Base-by-base conservation (phyloP, 352 stramenopile genomes). In the Phytophthora podocarpi region DNA sequence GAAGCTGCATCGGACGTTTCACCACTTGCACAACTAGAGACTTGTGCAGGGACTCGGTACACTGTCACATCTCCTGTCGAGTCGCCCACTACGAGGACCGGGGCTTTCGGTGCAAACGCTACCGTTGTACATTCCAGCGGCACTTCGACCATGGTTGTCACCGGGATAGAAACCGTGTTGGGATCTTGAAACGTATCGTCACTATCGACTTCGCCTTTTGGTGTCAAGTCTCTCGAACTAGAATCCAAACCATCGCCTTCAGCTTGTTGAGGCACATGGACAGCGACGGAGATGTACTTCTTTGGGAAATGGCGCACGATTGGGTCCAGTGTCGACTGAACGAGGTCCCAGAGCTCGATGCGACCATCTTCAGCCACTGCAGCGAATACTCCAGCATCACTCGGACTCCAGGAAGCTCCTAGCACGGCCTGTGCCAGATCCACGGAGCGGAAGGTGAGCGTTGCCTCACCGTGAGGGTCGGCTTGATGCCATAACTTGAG, bases 261-360 rank as follows among this genome's bases (percentile, higher is more conserved):
- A 15, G 42, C n/a, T n/a, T n/a, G 24, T 28, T 45, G 40, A 20
- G 54, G 23, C 21, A 59, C 57, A 10, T 53, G 31, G 1, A 26
- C 34, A 12, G 31, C 39, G 6, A 74, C 67, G 0, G 59, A 39
- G 9, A 61, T 64, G 27, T 65, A 82, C 21, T 85, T 89, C 40
- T 87, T 90, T 2, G 81, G 83, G 41, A 89, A 90, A 55, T 88
- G 74, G 11, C 78, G 87, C 30, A 94, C 78, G 16, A 93, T 85
- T 0, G 91, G 91, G 43, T 97, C 90, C 0, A 97, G 65, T 20
- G 74, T 90, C 9, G 83, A 96, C 31, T 90, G 74, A 6, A 71
- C 64, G n/a, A 97, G 67, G 56, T 97, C 88, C 91, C 91, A 98
- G 36, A 98, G 87, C 57, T 97, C 86, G 26, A 98, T 88, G 18